phyloP scores from a whole-genome alignment of 495 filamentous ascomycete genomes.

The Stereocaulon alpinum region DNA sequence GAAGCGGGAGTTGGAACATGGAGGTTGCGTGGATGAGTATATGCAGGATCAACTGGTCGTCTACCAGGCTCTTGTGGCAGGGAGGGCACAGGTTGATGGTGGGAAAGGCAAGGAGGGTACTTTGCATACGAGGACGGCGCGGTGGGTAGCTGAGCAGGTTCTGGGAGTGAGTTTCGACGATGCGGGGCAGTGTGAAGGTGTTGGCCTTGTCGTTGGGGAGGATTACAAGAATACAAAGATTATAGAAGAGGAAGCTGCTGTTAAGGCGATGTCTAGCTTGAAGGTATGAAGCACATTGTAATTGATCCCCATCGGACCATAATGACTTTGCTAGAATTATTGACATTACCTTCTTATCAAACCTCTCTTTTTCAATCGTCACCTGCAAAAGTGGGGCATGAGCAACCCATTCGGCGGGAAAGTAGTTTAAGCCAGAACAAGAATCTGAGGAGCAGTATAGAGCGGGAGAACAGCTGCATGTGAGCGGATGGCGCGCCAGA shows the following conservation, averaged over 20 bases:
- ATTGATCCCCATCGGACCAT: no score
- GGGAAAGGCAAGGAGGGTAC: constrained; percentile 42
- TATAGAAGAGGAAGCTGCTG: background rate
- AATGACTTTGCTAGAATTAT: no score
- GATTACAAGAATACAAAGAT: constrained; percentile 1
- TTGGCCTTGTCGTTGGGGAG: constrained; percentile 15
- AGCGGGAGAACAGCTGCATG: no score
- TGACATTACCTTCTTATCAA: no score
- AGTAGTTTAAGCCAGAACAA: no score
- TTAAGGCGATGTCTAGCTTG: background rate
- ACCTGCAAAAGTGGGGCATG: no score
- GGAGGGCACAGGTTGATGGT: constrained; percentile 27
- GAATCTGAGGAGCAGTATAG: no score
- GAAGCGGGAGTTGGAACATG: constrained; percentile 42
- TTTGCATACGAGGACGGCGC: constrained; percentile 60
- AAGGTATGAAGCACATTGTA: background rate
- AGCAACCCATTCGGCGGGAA: no score
- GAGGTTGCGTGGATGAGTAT: constrained; percentile 54
- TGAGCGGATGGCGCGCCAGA: no score
- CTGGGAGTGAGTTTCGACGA: constrained; percentile 23
- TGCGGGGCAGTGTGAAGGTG: constrained; percentile 17
- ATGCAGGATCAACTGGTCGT: constrained; percentile 74
- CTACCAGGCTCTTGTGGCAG: constrained; percentile 59
- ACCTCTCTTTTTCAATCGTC: no score
- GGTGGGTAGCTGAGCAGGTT: constrained; percentile 55